Percentiles rank a stretch among this genome's conserved stretches.
phyloP scores from a whole-genome alignment of 2,329 filamentous ascomycete genomes.

The Cladophialophora bantiana region DNA sequence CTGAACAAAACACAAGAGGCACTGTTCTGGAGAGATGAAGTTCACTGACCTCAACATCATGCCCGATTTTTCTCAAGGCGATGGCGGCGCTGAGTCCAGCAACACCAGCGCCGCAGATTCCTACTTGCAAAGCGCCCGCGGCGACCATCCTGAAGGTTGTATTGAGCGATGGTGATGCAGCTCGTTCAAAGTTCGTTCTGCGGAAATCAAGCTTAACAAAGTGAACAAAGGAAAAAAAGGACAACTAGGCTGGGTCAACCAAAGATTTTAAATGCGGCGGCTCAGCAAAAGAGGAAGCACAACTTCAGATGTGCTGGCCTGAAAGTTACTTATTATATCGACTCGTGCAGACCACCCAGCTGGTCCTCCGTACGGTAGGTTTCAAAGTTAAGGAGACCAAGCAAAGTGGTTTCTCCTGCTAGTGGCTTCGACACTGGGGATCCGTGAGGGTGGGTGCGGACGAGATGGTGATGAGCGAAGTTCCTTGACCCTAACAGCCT shows the following conservation, averaged over 20 bases:
- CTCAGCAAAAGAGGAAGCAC: neutral
- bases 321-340: slow-evolving; percentile 17
- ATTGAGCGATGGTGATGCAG: neutral
- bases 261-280: slow-evolving; percentile 1
- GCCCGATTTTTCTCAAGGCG: slow-evolving; percentile 45
- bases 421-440: slow-evolving; percentile 24
- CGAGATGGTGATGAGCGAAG: slow-evolving; percentile 2
- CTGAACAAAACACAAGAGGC: neutral
- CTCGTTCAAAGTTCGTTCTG: neutral
- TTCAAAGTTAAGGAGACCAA: slow-evolving; percentile 21
- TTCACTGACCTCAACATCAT: slow-evolving; percentile 45
- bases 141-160: neutral
- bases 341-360: slow-evolving; percentile 1
- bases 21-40: neutral
- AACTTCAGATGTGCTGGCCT: neutral
- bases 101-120: slow-evolving; percentile 47
- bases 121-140: slow-evolving; percentile 30
- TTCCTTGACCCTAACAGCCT: slow-evolving; percentile 6
- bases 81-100: slow-evolving; percentile 46
- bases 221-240: neutral
- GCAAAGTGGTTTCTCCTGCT: slow-evolving; percentile 10
- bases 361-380: neutral
- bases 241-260: neutral
- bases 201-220: neutral
- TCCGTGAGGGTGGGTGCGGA: slow-evolving; percentile 2